These are phyloP conservation scores for Cicer cuneatum DNA, from an alignment of 306 rosid species.

Conservation along the genomic window DNA sequence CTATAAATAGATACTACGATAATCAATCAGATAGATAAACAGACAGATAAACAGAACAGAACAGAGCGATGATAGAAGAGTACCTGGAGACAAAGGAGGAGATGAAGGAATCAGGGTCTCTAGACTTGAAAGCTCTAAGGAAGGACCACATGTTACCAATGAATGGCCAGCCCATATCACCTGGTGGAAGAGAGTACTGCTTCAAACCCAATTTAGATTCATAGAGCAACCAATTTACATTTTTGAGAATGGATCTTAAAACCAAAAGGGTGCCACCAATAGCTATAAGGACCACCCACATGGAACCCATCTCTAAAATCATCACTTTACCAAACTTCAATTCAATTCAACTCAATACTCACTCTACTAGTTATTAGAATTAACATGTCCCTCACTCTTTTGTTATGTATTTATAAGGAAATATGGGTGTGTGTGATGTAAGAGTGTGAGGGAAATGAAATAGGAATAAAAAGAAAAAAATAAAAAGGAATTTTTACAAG, in stretches of 20 bases:
- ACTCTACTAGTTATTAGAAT: neutral
- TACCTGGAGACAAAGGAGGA: conserved; percentile 72
- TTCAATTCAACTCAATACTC: neutral
- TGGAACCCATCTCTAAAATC: conserved; percentile 41
- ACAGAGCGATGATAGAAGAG: neutral
- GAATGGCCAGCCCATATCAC: conserved; percentile 91
- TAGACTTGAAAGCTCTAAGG: conserved; percentile 84
- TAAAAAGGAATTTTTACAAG: conserved; percentile 17
- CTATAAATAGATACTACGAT: neutral
- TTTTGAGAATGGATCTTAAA: conserved; percentile 52
- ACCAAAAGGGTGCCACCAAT: conserved; percentile 36
- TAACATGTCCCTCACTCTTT: conserved; percentile 5
- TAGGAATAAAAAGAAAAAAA: neutral
- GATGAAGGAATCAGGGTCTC: conserved; percentile 80
- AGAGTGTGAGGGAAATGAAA: neutral
- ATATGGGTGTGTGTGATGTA: neutral
- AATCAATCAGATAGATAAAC: neutral
- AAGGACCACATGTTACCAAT: conserved; percentile 98
- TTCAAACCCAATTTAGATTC: conserved; percentile 63
- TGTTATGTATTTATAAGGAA: conserved; percentile 44
- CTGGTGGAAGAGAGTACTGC: conserved; percentile 77
- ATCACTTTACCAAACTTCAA: neutral
- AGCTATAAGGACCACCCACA: conserved; percentile 37
- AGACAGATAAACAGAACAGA: neutral
- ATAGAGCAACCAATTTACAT: conserved; percentile 65